Evolutionary conservation across 1,284 basidiomycete genomes (phyloP), one percentile per base, ranked within the genome.

Genomic region (Pholiota adiposa): DNA sequence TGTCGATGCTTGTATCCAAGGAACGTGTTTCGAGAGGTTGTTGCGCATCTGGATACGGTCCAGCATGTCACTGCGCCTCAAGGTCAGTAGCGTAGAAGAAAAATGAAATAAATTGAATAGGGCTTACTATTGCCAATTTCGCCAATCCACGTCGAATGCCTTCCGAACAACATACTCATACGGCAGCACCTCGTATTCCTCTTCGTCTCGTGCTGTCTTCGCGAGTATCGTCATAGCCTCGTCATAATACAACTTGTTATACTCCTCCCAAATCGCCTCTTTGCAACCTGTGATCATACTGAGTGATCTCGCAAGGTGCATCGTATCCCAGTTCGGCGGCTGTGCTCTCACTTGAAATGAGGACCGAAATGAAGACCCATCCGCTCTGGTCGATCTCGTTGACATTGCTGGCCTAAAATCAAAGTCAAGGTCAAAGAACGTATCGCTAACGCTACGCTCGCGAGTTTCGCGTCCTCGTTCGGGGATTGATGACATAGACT

Each of bases 11-110:
- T 87, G 90, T n/a, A 69, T 66, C 64, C 66, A 63, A 7, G 41
- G 41, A n/a, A 85, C 69, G 44, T 79, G 75, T 6, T 78, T 72
- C 55, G 72, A 71, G 33, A 89, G 73, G 52, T 74, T 74, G 16
- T 76, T 75, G 38, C 85, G 83, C 75, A 89, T 82, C 49, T 80
- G 79, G 40, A 87, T 86, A n/a, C 89, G 85, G 65, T 89, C 86
- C 53, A 77, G 77, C 90, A 92, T 92, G 65, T 92, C 90, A 62
- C 89, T 92, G n/a, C n/a, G n/a, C n/a, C n/a, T n/a, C n/a, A 18
- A 54, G 25, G 23, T 51, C 40, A 59, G 27, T 31, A 19, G 31
- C 41, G 18, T n/a, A n/a, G 18, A 9, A 60, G 4, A 8, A 27
- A 25, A 27, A 34, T 21, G 6, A 31, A 7, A 51, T 12, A 50